Percentiles rank a stretch among this genome's conserved stretches.
phyloP scores from a whole-genome alignment of 2,329 filamentous ascomycete genomes.

The Annulohypoxylon truncatum region DNA sequence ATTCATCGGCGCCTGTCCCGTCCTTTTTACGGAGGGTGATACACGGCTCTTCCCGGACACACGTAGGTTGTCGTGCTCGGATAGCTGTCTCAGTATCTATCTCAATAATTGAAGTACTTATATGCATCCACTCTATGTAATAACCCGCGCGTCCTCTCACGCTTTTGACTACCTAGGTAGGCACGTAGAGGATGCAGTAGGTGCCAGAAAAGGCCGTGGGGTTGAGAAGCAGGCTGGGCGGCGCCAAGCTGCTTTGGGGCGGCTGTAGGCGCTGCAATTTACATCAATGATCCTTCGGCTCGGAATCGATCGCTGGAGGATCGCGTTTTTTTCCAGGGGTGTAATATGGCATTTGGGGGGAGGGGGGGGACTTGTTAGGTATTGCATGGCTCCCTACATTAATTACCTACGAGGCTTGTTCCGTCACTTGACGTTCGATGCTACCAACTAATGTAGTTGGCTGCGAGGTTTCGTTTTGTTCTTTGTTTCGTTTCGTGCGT shows the following conservation, averaged over 20 bases:
- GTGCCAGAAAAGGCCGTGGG: slow-evolving; percentile 22
- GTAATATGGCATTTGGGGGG: no score
- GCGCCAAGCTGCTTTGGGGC: slow-evolving; percentile 26
- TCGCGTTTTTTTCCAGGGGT: slow-evolving; percentile 2
- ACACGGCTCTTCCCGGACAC: neutral
- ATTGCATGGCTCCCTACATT: neutral
- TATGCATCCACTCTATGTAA: no score
- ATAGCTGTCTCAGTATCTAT: neutral
- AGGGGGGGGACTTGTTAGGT: neutral
- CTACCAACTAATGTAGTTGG: neutral
- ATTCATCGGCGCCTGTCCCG: neutral
- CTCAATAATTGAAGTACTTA: neutral
- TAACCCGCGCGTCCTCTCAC: neutral
- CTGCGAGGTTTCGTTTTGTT: neutral
- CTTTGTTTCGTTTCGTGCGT: neutral
- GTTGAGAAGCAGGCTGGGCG: slow-evolving; percentile 26
- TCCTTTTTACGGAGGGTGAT: neutral
- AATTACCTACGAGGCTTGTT: slow-evolving; percentile 4
- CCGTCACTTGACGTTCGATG: slow-evolving; percentile 10
- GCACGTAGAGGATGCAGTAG: neutral
- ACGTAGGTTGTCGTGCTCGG: neutral
- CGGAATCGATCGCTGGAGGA: slow-evolving; percentile 31
- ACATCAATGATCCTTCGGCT: slow-evolving; percentile 36
- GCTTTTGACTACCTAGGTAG: no score
- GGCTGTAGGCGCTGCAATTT: slow-evolving; percentile 18